phyloP scores from a whole-genome alignment of 768 basidiomycete species.

The Termitomyces sp. region DNA sequence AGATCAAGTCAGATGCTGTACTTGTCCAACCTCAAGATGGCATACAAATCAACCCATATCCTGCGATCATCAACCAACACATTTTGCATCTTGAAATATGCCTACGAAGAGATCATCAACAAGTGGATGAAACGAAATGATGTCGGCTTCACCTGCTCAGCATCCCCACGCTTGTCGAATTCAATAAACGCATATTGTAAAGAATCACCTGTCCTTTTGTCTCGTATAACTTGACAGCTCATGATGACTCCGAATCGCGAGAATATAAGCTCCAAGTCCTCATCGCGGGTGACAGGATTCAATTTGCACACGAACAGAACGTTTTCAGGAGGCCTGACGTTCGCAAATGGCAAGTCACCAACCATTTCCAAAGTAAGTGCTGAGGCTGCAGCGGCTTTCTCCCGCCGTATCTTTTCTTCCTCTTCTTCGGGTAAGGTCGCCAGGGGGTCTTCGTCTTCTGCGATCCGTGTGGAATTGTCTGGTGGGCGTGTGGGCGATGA shows the following conservation, averaged over 20 bases:
- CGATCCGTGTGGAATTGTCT: slow-evolving; percentile 84
- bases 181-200: slow-evolving; percentile 99
- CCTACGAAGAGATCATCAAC: slow-evolving; percentile 36
- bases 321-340: slow-evolving; percentile 96
- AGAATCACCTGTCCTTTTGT: slow-evolving; percentile 93
- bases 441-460: slow-evolving; percentile 90
- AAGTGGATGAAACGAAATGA: background rate
- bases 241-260: slow-evolving; percentile 92
- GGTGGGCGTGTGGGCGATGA: slow-evolving; percentile 75
- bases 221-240: slow-evolving; percentile 96
- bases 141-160: slow-evolving; percentile 66
- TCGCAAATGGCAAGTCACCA: slow-evolving; percentile 96
- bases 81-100: slow-evolving; percentile 99
- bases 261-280: slow-evolving; percentile 96
- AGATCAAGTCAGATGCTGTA: slow-evolving; percentile 13
- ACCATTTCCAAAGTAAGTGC: slow-evolving; percentile 99
- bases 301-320: slow-evolving; percentile 98
- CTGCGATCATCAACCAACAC: slow-evolving; percentile 95
- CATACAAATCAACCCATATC: slow-evolving; percentile 97
- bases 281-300: slow-evolving; percentile 91
- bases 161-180: slow-evolving; percentile 89
- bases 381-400: slow-evolving; percentile 85
- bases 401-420: slow-evolving; percentile 72
- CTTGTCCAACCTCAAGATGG: background rate
- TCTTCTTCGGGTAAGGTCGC: slow-evolving; percentile 82